Percentiles rank a stretch among this genome's conserved stretches.
Evolutionary conservation across 148 eudicot species (phyloP).

Genomic region (Arctostaphylos glauca): DNA sequence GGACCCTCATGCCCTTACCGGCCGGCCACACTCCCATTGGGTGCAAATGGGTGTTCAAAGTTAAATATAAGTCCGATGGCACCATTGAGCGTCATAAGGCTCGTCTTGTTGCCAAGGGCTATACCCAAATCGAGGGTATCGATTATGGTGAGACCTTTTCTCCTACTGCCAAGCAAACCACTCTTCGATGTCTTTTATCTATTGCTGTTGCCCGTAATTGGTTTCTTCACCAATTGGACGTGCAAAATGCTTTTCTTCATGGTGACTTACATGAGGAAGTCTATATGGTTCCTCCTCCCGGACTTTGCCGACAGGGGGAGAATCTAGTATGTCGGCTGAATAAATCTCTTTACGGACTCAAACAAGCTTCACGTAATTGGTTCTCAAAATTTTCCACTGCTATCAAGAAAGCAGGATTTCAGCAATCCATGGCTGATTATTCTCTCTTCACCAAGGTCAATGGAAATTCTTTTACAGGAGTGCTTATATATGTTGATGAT

Average conservation of each 20-base stretch:
- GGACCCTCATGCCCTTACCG: neutral
- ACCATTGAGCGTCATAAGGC: neutral
- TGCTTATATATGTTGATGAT: no score
- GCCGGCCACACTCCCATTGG: neutral
- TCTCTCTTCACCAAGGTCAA: neutral
- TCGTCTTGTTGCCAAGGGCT: neutral
- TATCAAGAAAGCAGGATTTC: neutral
- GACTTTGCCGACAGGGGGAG: no score
- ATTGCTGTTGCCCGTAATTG: neutral
- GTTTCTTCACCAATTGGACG: conserved; percentile 1
- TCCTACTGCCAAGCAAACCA: neutral
- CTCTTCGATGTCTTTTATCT: neutral
- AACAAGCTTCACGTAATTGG: no score
- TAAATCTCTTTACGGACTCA: no score
- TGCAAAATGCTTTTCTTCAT: conserved; percentile 13
- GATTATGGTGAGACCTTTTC: neutral
- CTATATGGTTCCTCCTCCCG: no score
- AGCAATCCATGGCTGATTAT: neutral
- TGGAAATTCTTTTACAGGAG: neutral
- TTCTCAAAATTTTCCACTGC: neutral
- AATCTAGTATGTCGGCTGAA: no score
- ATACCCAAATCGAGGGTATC: no score
- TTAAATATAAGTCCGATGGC: no score
- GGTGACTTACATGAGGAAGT: no score
- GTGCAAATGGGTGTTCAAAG: neutral